Evolutionary conservation across 305 asterid genomes (phyloP), one percentile per base, ranked within the genome.

Genomic region (Solanum hybrid): DNA sequence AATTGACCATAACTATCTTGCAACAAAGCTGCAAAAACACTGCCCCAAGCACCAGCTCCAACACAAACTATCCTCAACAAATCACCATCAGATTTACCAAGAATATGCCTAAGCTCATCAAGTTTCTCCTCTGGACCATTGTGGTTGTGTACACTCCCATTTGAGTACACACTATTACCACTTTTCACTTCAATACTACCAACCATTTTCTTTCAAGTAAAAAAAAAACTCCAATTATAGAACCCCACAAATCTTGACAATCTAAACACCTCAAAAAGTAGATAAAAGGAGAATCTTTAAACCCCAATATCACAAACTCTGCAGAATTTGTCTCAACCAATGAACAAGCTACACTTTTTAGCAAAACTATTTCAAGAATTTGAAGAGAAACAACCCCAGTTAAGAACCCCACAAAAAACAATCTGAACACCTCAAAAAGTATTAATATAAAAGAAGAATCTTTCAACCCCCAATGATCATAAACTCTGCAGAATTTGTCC

Each of bases 41-140:
- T 94, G 20, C 98, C 98, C 98, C 98, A 95, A 18, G 98, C 98
- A 76, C 98, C 98, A 8, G 95, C 98, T 12, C 98, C 98, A 4
- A 95, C 93, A 18, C 98, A 94, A 67, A 95, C 98, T 67, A 95
- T 95, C 91, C 93, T 95, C 81, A 95, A 85, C 74, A 91, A 90
- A 86, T 95, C 98, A 57, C 93, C 94, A 61, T 95, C 93, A 3
- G 92, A 69, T 88, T 95, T 95, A 85, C 96, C 95, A n/a, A 95
- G 33, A 37, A 90, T 88, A 36, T 90, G 88, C 2, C 98, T 93
- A 28, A 95, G 91, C n/a, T 94, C 97, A 88, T 94, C 93, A 18
- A 94, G 94, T 89, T 95, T 95, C 86, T 95, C 95, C 82, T 93
- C 95, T 11, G 90, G 89, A 51, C 94, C 92, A 28, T 91, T 92